Conservation (phyloP, 192 early-diverging fungal genomes). For the Coemansia sp. region DNA sequence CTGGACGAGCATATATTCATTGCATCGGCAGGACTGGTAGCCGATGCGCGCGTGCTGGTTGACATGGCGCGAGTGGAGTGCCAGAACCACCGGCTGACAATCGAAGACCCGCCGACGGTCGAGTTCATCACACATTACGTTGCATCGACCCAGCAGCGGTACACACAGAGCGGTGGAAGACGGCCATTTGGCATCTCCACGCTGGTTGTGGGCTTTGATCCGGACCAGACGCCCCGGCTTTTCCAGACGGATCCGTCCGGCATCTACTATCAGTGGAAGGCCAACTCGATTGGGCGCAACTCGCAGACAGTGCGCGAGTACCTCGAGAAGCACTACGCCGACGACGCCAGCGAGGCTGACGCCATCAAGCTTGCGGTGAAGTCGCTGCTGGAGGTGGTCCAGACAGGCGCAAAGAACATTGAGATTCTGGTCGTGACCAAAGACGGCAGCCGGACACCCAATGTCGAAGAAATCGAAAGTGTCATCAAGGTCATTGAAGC, state of each 20-base stretch:
- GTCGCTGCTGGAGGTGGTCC: slow-evolving; percentile 94
- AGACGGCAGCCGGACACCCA: slow-evolving; percentile 69
- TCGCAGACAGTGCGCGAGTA: slow-evolving; percentile 98
- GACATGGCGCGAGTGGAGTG: slow-evolving; percentile 97
- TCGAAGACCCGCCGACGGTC: slow-evolving; percentile 95
- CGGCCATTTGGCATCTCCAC: slow-evolving; percentile 98
- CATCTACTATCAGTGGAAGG: slow-evolving; percentile 98
- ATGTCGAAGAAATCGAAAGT: slow-evolving; percentile 70
- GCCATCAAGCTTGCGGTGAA: slow-evolving; percentile 88
- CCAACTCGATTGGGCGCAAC: slow-evolving; percentile 93
- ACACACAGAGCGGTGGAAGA: slow-evolving; percentile 97
- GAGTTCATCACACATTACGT: slow-evolving; percentile 98
- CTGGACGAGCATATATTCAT: slow-evolving; percentile 96
- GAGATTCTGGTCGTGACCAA: slow-evolving; percentile 90
- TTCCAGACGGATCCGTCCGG: slow-evolving; percentile 99
- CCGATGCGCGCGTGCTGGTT: slow-evolving; percentile 93
- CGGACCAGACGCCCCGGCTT: slow-evolving; percentile 83
- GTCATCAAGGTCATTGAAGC: slow-evolving; percentile 75
- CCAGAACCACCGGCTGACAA: slow-evolving; percentile 94
- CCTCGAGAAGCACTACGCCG: slow-evolving; percentile 95
- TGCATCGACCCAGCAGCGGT: slow-evolving; percentile 97
- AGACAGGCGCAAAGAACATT: slow-evolving; percentile 99
- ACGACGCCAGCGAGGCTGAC: slow-evolving; percentile 75
- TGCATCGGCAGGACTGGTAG: slow-evolving; percentile 94
- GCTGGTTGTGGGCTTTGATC: slow-evolving; percentile 91